Evolutionary conservation across 495 filamentous ascomycete species (phyloP), one percentile per base, ranked within the genome.

Genomic region (Baudoinia panamericana): DNA sequence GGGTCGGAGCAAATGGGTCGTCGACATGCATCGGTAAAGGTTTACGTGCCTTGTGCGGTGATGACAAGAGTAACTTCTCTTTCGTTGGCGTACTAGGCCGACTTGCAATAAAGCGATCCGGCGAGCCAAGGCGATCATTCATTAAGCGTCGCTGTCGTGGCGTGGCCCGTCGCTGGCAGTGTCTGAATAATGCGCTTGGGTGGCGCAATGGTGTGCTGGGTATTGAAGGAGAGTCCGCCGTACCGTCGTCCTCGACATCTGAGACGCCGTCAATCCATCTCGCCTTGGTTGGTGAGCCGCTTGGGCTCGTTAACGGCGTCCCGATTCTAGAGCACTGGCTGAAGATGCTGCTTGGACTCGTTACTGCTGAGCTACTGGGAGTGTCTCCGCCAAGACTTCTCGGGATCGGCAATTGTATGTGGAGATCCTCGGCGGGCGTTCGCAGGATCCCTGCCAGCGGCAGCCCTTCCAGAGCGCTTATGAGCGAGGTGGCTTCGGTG

Each of bases 41-140:
- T 16, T 6, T 5, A 37, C 39, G 13, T n/a, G 36, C 41, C 31
- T 31, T 33, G 15, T 19, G 38, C 38, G 35, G 34, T 28, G 21
- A 31, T 2, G 27, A 13, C 5, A 42, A 22, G 10, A 36, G 22
- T 10, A 43, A 26, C 2, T 6, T 8, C 6, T 43, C 27, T 25
- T 49, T 44, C 6, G 40, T 36, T 5, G 46, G 40, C 27, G 39
- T 49, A 6, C 15, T 18, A 10, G 32, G 10, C 1, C 46, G 46
- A 16, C 27, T 36, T 10, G 39, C 19, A 7, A 54, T 44, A 36
- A 52, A 55, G 25, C 49, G 52, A 41, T 55, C 52, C 13, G 46
- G 50, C 5, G 35, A 39, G 17, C 19, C 41, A 5, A 39, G 9
- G 13, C 35, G 29, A 7, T 4, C 24, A n/a, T 4, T 30, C 34